These are phyloP conservation scores for Tolypocladium sp. DNA, from an alignment of 2,329 filamentous ascomycete species.

Conservation along the genomic window DNA sequence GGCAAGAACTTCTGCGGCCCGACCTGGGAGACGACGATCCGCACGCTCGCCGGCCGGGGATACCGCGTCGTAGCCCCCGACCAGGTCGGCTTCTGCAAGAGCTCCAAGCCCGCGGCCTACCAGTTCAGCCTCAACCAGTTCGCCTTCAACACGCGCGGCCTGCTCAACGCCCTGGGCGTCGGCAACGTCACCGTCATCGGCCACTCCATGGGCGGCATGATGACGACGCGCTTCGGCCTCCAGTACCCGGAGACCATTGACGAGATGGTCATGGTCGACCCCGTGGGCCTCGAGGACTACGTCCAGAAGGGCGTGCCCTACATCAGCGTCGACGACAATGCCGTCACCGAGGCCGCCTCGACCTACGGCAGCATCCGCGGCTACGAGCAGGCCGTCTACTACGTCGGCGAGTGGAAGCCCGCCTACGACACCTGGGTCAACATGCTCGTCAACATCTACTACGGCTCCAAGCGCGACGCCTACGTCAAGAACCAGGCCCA, in stretches of 20 bases:
- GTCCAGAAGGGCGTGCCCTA: slow-evolving; percentile 38
- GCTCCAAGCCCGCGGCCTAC: slow-evolving; percentile 38
- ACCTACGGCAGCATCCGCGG: slow-evolving; percentile 33
- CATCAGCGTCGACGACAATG: slow-evolving; percentile 28
- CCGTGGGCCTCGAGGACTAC: slow-evolving; percentile 47
- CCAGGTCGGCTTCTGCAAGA: slow-evolving; percentile 50
- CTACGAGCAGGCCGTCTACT: slow-evolving; percentile 40
- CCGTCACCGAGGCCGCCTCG: slow-evolving; percentile 26
- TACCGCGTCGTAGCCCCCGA: slow-evolving; percentile 45
- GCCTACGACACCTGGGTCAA: slow-evolving; percentile 45
- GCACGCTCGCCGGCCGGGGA: slow-evolving; percentile 28
- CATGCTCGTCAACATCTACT: slow-evolving; percentile 44
- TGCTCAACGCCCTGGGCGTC: slow-evolving; percentile 34
- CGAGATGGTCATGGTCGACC: slow-evolving; percentile 38
- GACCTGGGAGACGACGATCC: slow-evolving; percentile 41
- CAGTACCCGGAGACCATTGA: slow-evolving; percentile 35
- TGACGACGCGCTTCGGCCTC: slow-evolving; percentile 39
- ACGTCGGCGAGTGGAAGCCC: slow-evolving; percentile 35
- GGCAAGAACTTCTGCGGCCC: slow-evolving; percentile 48
- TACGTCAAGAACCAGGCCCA: slow-evolving; percentile 40
- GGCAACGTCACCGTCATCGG: slow-evolving; percentile 37
- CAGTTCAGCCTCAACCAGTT: slow-evolving; percentile 44
- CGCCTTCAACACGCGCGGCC: slow-evolving; percentile 37
- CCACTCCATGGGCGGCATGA: slow-evolving; percentile 47
- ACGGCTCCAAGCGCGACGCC: slow-evolving; percentile 28